phyloP scores from a whole-genome alignment of 2,329 filamentous ascomycete species.

The Trichophyton mentagrophytes region DNA sequence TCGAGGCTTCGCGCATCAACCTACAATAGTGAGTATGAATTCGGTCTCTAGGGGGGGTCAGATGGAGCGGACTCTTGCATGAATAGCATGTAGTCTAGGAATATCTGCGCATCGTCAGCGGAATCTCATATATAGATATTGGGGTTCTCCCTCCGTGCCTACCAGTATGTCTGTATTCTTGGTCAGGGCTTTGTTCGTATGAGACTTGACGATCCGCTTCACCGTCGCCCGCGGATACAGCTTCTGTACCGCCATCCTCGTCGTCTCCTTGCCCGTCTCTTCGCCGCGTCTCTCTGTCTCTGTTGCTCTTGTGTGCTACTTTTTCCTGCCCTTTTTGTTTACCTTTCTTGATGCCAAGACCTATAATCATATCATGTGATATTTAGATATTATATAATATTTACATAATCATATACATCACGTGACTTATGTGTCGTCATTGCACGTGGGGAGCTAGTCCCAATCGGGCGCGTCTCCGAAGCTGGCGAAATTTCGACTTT shows the following conservation, averaged over 20 bases:
- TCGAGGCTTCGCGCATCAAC: conserved; percentile 65
- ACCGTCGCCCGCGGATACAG: conserved; percentile 72
- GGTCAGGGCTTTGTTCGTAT: conserved; percentile 65
- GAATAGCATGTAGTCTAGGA: conserved; percentile 72
- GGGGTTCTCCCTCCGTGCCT: conserved; percentile 19
- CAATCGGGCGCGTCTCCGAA: not conserved
- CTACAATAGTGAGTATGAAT: conserved; percentile 30
- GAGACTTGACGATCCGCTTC: conserved; percentile 82
- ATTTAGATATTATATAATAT: not conserved
- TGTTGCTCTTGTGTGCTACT: not conserved
- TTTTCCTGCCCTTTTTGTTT: not conserved
- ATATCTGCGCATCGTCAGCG: conserved; percentile 48
- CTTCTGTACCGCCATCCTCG: conserved; percentile 51
- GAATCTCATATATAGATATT: not conserved
- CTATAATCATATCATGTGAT: not conserved
- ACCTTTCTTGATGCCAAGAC: not conserved
- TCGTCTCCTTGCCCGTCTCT: not conserved
- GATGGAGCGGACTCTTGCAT: conserved; percentile 47
- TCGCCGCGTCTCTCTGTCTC: not conserved
- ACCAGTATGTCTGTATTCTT: conserved; percentile 81
- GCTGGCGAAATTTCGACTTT: not conserved
- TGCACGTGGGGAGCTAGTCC: conserved; percentile 1
- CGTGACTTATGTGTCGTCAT: not conserved
- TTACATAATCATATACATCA: not conserved
- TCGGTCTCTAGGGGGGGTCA: not conserved